A percentile compares a stretch with the other conserved stretches of the same genome.
Conservation (phyloP, 345 rosid genomes). For the Gossypium turneri region DNA sequence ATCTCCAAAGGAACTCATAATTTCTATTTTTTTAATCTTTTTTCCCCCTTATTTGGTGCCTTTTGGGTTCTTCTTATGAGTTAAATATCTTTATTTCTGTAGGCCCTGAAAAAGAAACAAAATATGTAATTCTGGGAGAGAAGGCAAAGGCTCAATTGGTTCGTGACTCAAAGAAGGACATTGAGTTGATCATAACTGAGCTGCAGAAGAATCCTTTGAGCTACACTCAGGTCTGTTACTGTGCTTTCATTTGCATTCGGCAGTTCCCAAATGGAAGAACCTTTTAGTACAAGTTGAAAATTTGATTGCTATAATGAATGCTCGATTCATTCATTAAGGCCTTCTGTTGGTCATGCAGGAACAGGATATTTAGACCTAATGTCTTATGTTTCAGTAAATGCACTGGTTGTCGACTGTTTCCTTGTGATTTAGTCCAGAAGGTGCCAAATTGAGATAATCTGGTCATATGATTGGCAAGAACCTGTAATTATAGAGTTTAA, state of each 20-base stretch:
- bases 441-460: background rate
- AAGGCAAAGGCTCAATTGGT: slow-evolving; percentile 79
- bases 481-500: background rate
- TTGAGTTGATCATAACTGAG: slow-evolving; percentile 60
- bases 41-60: background rate
- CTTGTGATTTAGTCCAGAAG: background rate
- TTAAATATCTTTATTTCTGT: slow-evolving; percentile 18
- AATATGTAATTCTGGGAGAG: slow-evolving; percentile 84
- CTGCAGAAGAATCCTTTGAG: slow-evolving; percentile 86
- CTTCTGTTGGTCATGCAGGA: background rate
- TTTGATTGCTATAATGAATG: background rate
- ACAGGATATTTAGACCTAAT: background rate
- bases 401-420: background rate
- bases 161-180: slow-evolving; percentile 82
- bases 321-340: background rate
- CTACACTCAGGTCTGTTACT: slow-evolving; percentile 66
- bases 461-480: background rate
- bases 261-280: background rate
- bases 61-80: background rate
- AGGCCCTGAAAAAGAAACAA: slow-evolving; percentile 89
- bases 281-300: background rate
- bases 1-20: slow-evolving; percentile 7
- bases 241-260: background rate
- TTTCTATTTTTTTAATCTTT: background rate
- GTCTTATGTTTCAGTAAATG: background rate